Base-by-base conservation (phyloP, 2,329 filamentous ascomycete species). In the Juglanconis oblonga region DNA sequence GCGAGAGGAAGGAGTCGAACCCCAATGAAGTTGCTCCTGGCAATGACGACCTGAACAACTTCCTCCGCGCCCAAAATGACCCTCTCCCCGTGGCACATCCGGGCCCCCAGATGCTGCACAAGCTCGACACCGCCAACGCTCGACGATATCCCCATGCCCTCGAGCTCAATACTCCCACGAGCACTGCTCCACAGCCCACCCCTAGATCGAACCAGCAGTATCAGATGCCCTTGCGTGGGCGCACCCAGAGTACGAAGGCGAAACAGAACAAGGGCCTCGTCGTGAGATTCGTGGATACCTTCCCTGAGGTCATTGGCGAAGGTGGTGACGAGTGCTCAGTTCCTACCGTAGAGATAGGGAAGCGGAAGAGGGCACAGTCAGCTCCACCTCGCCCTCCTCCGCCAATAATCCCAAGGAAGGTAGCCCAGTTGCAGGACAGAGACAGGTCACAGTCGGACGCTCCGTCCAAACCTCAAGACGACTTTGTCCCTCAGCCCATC, bases 321-420 rank as follows among this genome's bases (percentile, higher is more conserved):
- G 94, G 94, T 60, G 94, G 94, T 38, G 94, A 97, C 69, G 92
- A 97, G 72, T 88, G 89, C 57, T 87, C 90, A 57, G 77, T 83
- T 8, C 90, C 90, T 1, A 84, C 87, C 1, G 78, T 86, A 24
- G 89, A 95, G 70, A 88, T 97, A 57, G 87, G 86, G 5, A 81
- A 79, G 70, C 78, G 76, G 64, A 87, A 82, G 72, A 78, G 72
- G 66, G 69, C 70, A 52, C 75, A 70, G 66, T 74, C 69, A 62
- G 70, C 71, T 47, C 67, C 45, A 66, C 70, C 70, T 64, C 56
- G 66, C 62, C 68, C 72, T 24, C 71, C 68, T 13, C 72, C 69
- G 60, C 71, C 64, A 51, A 31, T 51, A 40, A 38, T 50, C 10
- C 14, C 45, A 50, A 52, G 35, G 40, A 63, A 57, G 40, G 44